These are phyloP conservation scores for Penstemon davidsonii DNA, from an alignment of 257 asterid species.

Conservation along the genomic window DNA sequence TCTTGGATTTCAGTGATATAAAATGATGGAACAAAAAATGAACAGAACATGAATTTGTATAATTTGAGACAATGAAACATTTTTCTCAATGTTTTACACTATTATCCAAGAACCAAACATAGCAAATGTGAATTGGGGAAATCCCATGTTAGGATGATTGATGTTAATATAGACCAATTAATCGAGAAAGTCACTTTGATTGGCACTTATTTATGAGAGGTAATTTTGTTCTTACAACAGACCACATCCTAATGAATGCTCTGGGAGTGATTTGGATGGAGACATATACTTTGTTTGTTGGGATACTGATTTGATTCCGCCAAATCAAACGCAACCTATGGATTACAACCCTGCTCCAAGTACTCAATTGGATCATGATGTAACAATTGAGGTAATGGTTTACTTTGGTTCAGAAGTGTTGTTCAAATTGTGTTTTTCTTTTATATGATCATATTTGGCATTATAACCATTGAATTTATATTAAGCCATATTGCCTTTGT, in stretches of 20 bases:
- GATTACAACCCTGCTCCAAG: constrained; percentile 70
- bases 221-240: constrained; percentile 38
- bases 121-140: too few species aligned
- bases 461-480: too few species aligned
- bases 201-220: not conserved
- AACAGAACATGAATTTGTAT: too few species aligned
- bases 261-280: constrained; percentile 97
- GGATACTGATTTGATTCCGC: constrained; percentile 79
- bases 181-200: not conserved
- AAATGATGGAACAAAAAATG: too few species aligned
- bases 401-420: not conserved
- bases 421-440: too few species aligned
- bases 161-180: not conserved
- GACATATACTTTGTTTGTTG: constrained; percentile 91
- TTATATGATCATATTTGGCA: too few species aligned
- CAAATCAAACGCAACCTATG: constrained; percentile 52
- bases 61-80: too few species aligned
- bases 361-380: constrained; percentile 56
- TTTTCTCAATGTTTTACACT: too few species aligned
- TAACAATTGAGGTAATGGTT: constrained; percentile 68
- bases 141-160: not conserved
- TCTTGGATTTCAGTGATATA: too few species aligned
- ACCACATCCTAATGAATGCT: constrained; percentile 98
- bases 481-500: too few species aligned
- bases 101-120: too few species aligned